Base-by-base conservation (phyloP, 2,329 filamentous ascomycete species). In the Trichoderma arundinaceum region DNA sequence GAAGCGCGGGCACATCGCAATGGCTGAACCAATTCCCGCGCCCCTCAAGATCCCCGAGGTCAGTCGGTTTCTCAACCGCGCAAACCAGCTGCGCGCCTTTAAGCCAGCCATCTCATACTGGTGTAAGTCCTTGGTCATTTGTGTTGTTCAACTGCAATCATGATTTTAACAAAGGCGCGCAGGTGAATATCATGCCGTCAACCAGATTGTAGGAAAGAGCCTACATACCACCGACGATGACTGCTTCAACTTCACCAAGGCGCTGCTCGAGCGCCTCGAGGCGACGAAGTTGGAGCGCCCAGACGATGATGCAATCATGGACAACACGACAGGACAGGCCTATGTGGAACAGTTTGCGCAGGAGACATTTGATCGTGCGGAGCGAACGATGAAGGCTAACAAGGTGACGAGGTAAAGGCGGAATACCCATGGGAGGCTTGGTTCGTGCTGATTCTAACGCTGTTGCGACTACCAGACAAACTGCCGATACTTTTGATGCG, bases 281-380 rank as follows among this genome's bases (percentile, higher is more conserved):
- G 60, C 72, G 4, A 79, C 77, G 51, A 79, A 79, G 73, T 81
- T 81, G 10, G 86, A 91, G 65, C 88, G 94, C 73, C 83, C 88
- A 9, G 84, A 86, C 54, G 92, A 98, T 73, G 92, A 96, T 74
- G 91, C 93, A 15, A 89, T 98, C 62, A 83, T 87, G 6, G 94
- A 98, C 77, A 94, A 97, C 72, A 81, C 89, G 1, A 92, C 91
- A 4, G 94, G 92, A 1, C 92, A 94, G 77, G 93, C 92, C 62
- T 97, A 97, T 72, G 90, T 98, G 54, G 94, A 98, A 77, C 91
- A 97, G 75, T 99, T 99, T 77, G 94, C 90, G 0, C 83, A 94
- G 69, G 91, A 97, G 73, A 94, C 93, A 0, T 94, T 99, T 69
- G 86, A 90, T 54, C 87, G 92, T 69, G 94, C 92, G 4, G 92